Evolutionary conservation across 1,284 basidiomycete genomes (phyloP).

Genomic region (Phylloporus gajari): DNA sequence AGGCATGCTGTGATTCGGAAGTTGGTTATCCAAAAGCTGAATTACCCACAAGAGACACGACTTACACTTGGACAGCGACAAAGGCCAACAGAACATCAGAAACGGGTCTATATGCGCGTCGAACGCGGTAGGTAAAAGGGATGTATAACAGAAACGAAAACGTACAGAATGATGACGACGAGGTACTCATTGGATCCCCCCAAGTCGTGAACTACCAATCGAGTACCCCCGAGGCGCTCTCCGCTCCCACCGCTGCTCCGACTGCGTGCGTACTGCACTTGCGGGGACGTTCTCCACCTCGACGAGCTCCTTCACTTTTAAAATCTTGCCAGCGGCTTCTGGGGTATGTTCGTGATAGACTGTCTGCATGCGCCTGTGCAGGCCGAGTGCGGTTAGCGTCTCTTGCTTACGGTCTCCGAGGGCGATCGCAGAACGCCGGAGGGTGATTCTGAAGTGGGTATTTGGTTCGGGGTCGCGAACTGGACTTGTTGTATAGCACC

Average conservation of each 20-base stretch:
- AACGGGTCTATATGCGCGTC: not conserved
- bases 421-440: slow-evolving; percentile 84
- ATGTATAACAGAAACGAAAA: not conserved
- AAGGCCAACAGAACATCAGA: not conserved
- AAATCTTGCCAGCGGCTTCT: slow-evolving; percentile 83
- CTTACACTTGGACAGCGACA: not conserved
- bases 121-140: slow-evolving; percentile 5
- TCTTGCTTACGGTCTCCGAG: slow-evolving; percentile 77
- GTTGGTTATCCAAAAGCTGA: not conserved
- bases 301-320: slow-evolving; percentile 87
- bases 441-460: slow-evolving; percentile 87
- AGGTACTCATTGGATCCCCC: slow-evolving; percentile 32
- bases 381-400: slow-evolving; percentile 79
- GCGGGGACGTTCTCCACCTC: slow-evolving; percentile 83
- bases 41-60: not conserved
- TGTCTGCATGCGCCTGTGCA: slow-evolving; percentile 83
- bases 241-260: slow-evolving; percentile 71
- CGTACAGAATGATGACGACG: slow-evolving; percentile 16
- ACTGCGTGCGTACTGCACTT: slow-evolving; percentile 70
- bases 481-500: too few relatives aligned
- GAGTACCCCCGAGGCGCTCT: slow-evolving; percentile 73
- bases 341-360: slow-evolving; percentile 81
- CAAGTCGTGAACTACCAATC: slow-evolving; percentile 49
- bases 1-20: not conserved
- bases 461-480: slow-evolving; percentile 42